Evolutionary conservation across 140 eudicot species (phyloP).

Genomic region (Bidens hawaiensis): DNA sequence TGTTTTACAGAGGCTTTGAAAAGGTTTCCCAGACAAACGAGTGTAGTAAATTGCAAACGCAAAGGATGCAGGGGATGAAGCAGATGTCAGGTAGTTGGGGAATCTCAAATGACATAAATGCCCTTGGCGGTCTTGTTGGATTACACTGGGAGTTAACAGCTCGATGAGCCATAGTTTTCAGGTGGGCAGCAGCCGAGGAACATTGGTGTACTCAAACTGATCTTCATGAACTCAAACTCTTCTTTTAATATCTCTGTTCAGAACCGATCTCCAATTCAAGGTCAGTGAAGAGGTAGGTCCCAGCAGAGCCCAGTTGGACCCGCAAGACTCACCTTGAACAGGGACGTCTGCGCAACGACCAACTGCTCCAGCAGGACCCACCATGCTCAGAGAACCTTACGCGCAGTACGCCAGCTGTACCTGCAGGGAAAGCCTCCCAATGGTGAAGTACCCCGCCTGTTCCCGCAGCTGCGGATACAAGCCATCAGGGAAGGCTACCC

Average conservation of each 20-base stretch:
- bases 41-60: conserved; percentile 42
- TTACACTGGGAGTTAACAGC: conserved; percentile 41
- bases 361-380: too few species aligned
- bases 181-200: too few species aligned
- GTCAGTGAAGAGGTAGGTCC: too few species aligned
- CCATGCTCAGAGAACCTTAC: too few species aligned
- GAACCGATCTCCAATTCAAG: conserved; percentile 39
- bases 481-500: too few species aligned
- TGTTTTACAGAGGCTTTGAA: conserved; percentile 69
- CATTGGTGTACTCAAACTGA: conserved; percentile 36
- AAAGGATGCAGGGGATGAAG: conserved; percentile 56
- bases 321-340: too few species aligned
- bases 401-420: too few species aligned
- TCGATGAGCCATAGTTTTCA: conserved; percentile 39
- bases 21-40: conserved; percentile 42
- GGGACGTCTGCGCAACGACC: too few species aligned
- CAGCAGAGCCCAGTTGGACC: too few species aligned
- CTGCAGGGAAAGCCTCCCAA: too few species aligned
- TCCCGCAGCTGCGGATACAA: too few species aligned
- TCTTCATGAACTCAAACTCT: conserved; percentile 43
- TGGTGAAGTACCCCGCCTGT: too few species aligned
- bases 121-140: conserved; percentile 33
- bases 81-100: conserved; percentile 43
- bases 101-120: conserved; percentile 35
- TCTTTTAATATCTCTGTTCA: conserved; percentile 33